Base-by-base conservation (phyloP, 176 grass and related monocot genomes). In the Echinochloa phyllopogon region DNA sequence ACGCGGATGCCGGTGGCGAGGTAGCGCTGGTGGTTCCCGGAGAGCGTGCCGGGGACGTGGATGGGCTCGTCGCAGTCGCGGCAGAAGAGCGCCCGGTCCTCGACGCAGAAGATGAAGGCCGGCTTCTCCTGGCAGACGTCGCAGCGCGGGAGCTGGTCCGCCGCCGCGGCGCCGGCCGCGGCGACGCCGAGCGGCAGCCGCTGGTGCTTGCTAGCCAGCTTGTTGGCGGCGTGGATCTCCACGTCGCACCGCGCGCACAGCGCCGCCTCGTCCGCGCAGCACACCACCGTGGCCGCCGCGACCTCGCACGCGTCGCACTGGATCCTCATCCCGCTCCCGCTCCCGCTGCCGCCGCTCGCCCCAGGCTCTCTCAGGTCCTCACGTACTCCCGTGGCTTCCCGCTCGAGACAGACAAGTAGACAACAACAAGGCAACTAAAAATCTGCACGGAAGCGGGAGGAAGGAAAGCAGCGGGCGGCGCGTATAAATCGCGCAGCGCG, bases 21-120 rank as follows among this genome's bases (percentile, higher is more conserved):
- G 87, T 91, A 94, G 16, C 96, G 94, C 65, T 92, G 91, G 87
- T 91, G 90, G n/a, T 87, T 78, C 18, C 92, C 97, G 7, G 93
- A 82, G 37, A 99, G 91, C 58, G 94, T 92, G 0, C 93, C 91
- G 0, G 94, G 80, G 18, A 99, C 91, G 40, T 99, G 97, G 73
- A 99, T 99, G 57, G 93, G 86, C 86, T 94, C 96, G 84, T 99
- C 97, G 74, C 94, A 99, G 71, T 99, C 97, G 17, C 94, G 80
- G 92, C 97, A 99, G 86, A 99, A 89, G 14, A 99, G 97, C 69
- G 97, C 97, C 80, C 96, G 37, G 82, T 99, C 97, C 77, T 99
- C 94, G 5, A 99, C 93, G 76, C 97, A 99, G 91, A 99, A 99
- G 77, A 99, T 91, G 69, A 99, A 96, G 55, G 97, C 97, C 33